Evolutionary conservation across 2,329 filamentous ascomycete genomes (phyloP), one percentile per base, ranked within the genome.

Genomic region (Cercospora sp.): DNA sequence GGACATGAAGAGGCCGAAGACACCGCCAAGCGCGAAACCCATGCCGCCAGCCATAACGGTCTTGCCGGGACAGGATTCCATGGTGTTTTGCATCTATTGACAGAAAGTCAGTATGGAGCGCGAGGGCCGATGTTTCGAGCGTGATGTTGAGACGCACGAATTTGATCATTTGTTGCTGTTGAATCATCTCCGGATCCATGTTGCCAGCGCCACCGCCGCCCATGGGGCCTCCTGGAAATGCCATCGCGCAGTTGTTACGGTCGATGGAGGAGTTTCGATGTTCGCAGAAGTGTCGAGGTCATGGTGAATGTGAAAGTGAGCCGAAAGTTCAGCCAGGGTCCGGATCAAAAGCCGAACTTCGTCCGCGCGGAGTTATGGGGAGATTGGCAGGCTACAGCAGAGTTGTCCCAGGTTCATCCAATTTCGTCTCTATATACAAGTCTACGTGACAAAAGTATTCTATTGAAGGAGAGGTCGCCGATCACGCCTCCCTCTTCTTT

Each of bases 1-100:
- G 68, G 94, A 93, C 94, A 98, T 99, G 85, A 99, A 99, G 76
- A 98, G 87, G 74, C 95, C 95, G 75, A 99, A 99, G 53, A 96
- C 85, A 76, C 93, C 95, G 71, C 95, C 95, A 73, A 99, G 90
- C 43, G 90, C 95, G 76, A 97, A 97, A 16, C 95, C 95, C 88
- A 96, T 96, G 26, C 91, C 92, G 66, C 94, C 95, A 0, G 94
- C 91, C 82, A 99, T 91, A 74, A 88, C 90, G 18, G 93, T 91
- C 81, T 99, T 99, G 67, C 90, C 90, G 26, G 90, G 88, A 79
- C 95, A 99, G 37, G 92, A 96, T 81, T 98, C 94, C 92, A 97
- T 97, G 53, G 89, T 88, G 26, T 85, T 81, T 85, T 93, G 88
- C 83, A 97, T 90, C 91, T 95, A 74, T 18, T 53, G 2, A 21